Percentiles rank a stretch among this genome's conserved stretches.
Evolutionary conservation across 495 filamentous ascomycete genomes (phyloP).

Genomic region (Articulospora tetracladia): DNA sequence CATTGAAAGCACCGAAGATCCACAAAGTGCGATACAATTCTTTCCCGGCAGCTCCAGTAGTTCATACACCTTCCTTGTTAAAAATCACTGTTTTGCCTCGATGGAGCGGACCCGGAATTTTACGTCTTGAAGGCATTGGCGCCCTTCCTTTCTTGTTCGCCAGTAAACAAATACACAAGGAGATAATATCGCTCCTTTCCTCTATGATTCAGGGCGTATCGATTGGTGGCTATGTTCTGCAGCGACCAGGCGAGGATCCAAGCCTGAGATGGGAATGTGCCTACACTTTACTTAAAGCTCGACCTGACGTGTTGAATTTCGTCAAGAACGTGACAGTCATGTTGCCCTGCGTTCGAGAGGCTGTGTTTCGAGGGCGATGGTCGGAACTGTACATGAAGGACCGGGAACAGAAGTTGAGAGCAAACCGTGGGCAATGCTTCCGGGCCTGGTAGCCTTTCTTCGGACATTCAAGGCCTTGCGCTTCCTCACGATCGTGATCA

Average conservation of each 20-base stretch:
- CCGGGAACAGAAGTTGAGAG: not conserved
- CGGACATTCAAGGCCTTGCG: not conserved
- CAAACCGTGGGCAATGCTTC: constrained; percentile 7
- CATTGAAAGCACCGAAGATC: constrained; percentile 1
- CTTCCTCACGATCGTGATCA: constrained; percentile 1
- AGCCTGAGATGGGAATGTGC: constrained; percentile 3
- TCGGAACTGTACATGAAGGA: not conserved
- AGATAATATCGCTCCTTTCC: constrained; percentile 15
- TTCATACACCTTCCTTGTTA: not conserved
- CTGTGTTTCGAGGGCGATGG: constrained; percentile 2
- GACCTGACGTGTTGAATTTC: constrained; percentile 3
- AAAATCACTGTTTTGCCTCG: constrained; percentile 6
- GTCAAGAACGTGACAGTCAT: constrained; percentile 6
- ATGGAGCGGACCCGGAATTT: constrained; percentile 9
- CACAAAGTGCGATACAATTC: not conserved
- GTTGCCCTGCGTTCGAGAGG: constrained; percentile 6
- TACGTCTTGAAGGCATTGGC: constrained; percentile 6
- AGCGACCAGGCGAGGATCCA: constrained; percentile 13
- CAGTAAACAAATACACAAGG: constrained; percentile 12
- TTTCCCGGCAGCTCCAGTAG: not conserved
- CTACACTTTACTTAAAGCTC: constrained; percentile 9
- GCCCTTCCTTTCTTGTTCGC: constrained; percentile 14
- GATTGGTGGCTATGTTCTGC: constrained; percentile 13
- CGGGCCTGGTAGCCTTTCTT: constrained; percentile 7
- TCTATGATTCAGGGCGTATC: constrained; percentile 6